phyloP scores from a whole-genome alignment of 1,284 basidiomycete genomes.

The Sanghuangporus baumii region DNA sequence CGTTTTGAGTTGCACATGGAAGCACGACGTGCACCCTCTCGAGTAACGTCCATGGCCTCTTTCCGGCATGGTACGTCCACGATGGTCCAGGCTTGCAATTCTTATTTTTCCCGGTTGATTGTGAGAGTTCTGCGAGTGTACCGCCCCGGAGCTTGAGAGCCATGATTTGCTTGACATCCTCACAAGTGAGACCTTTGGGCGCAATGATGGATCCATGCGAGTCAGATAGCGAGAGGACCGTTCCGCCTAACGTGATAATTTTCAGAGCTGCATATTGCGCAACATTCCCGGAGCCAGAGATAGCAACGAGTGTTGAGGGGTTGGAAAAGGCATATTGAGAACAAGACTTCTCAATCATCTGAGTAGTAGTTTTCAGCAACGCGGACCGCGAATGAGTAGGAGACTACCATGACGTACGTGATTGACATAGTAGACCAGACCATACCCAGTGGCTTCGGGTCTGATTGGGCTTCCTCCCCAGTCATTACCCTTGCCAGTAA shows the following conservation, averaged over 20 bases:
- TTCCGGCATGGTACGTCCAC: slow-evolving; percentile 65
- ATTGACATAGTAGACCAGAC: slow-evolving; percentile 75
- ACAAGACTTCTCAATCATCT: slow-evolving; percentile 50
- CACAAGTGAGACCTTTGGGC: slow-evolving; percentile 52
- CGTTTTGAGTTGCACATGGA: slow-evolving; percentile 78
- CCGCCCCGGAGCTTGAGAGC: slow-evolving; percentile 64
- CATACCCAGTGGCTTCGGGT: slow-evolving; percentile 72
- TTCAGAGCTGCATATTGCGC: slow-evolving; percentile 78
- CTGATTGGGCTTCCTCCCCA: slow-evolving; percentile 75
- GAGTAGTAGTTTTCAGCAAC: neutral
- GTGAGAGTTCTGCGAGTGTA: slow-evolving; percentile 46
- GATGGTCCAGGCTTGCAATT: neutral
- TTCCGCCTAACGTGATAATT: slow-evolving; percentile 74
- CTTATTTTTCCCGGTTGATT: slow-evolving; percentile 9
- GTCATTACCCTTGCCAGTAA: slow-evolving; percentile 73
- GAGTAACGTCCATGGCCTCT: slow-evolving; percentile 73
- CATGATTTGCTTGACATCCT: slow-evolving; percentile 51
- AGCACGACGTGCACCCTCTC: slow-evolving; percentile 66
- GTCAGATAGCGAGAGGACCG: slow-evolving; percentile 74
- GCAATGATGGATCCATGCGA: slow-evolving; percentile 70
- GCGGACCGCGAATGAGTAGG: neutral
- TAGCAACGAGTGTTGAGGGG: slow-evolving; percentile 50
- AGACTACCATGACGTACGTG: slow-evolving; percentile 40
- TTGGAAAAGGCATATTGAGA: slow-evolving; percentile 41
- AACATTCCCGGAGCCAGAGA: slow-evolving; percentile 74